Conservation (phyloP, 495 filamentous ascomycete genomes). For the Aspergillus olivimuriae region DNA sequence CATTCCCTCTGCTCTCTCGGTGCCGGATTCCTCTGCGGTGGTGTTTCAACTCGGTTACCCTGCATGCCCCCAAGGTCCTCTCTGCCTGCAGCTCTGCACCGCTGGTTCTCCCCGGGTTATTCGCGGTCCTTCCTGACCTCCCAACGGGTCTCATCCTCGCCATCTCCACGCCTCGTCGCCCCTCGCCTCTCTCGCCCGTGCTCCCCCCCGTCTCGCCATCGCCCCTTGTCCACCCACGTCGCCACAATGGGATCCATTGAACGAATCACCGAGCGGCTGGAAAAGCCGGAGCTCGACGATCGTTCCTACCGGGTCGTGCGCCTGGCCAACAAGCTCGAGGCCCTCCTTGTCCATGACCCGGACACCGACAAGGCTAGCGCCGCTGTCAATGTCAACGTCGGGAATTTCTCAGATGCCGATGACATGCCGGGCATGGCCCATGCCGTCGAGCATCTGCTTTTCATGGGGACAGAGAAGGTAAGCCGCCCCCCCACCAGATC, state of each 20-base stretch:
- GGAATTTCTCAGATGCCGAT: constrained; percentile 85
- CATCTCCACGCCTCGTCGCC: constrained; percentile 12
- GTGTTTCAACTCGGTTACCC: too few relatives aligned
- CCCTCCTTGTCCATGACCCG: constrained; percentile 85
- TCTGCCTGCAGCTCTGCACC: not conserved
- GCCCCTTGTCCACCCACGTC: constrained; percentile 18
- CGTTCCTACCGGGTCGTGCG: constrained; percentile 82
- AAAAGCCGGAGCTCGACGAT: constrained; percentile 84
- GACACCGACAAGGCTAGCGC: constrained; percentile 96
- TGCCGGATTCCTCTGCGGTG: too few relatives aligned
- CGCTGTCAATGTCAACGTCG: constrained; percentile 91
- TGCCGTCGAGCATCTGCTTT: constrained; percentile 86
- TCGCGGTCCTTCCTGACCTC: constrained; percentile 16
- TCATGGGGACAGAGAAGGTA: constrained; percentile 98
- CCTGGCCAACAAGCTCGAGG: constrained; percentile 87
- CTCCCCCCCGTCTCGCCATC: constrained; percentile 14
- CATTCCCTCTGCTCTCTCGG: too few relatives aligned
- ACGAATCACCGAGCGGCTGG: constrained; percentile 70
- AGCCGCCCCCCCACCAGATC: constrained; percentile 8
- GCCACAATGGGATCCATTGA: constrained; percentile 47
- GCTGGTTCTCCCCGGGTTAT: constrained; percentile 1
- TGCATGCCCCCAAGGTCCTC: too few relatives aligned
- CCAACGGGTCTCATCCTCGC: constrained; percentile 15
- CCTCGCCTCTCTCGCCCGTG: not conserved
- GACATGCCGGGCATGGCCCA: constrained; percentile 93